Base-by-base conservation (phyloP, 192 early-diverging fungal genomes). In the Coemansia guatemalensis region DNA sequence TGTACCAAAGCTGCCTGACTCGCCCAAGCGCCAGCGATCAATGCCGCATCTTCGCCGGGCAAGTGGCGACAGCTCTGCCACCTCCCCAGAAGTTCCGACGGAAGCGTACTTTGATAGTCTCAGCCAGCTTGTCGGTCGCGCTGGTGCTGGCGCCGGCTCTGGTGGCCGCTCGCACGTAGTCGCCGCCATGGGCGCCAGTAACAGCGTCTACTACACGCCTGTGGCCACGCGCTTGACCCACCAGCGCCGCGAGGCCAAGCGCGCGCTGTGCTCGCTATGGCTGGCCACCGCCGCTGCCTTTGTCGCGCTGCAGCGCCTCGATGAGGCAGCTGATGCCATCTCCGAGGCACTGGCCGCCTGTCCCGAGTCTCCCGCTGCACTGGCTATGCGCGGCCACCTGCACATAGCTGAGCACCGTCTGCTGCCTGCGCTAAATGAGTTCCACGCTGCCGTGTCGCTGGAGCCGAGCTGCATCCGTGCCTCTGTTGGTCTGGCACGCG, bases 331-430 rank as follows among this genome's bases (percentile, higher is more conserved):
- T 21, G 60, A 62, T 11, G 74, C 79, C 0, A 35, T 75, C 1
- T 23, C 69, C 18, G 79, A 82, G 62, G 79, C 79, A 5, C 64
- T 76, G n/a, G 50, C 56, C 8, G 79, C 74, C 20, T 76, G 68
- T 47, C 74, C 79, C 24, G 71, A 82, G 44, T 76, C 74, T 32
- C 79, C 79, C 8, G 70, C 63, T 25, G 79, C 74, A 24, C 71
- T 76, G 64, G 53, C 74, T 21, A 64, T 76, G 74, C 73, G 79
- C 32, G 74, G 79, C 5, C 79, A 73, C 56, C 64, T 82, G 49
- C 57, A 62, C 30, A 32, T 75, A 50, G 58, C 64, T 17, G 70
- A 65, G 22, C 23, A 54, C 53, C 58, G 54, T n/a, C 62, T 67
- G 25, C 25, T 68, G 23, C 50, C 67, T 0, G 79, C 79, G 14